These are phyloP conservation scores for Dalbergia cochinchinensis DNA, from an alignment of 306 rosid species.

Conservation along the genomic window DNA sequence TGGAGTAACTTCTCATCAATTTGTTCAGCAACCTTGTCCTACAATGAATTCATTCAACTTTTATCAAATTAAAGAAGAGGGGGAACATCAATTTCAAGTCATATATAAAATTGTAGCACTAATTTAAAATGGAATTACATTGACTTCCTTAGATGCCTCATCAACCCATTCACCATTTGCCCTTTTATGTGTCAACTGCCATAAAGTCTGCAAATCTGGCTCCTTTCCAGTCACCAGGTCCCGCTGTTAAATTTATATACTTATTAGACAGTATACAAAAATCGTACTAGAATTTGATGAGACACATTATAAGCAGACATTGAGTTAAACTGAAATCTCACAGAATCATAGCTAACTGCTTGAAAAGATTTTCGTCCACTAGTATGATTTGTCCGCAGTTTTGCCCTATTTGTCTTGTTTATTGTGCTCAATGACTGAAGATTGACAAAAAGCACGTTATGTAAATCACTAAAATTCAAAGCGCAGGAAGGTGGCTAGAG, in stretches of 20 bases:
- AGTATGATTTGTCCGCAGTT: slow-evolving; percentile 41
- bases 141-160: slow-evolving; percentile 51
- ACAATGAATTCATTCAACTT: slow-evolving; percentile 14
- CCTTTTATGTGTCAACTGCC: slow-evolving; percentile 57
- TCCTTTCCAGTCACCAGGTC: slow-evolving; percentile 55
- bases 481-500: not conserved
- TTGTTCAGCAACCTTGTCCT: slow-evolving; percentile 53
- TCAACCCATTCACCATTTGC: slow-evolving; percentile 58
- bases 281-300: not conserved
- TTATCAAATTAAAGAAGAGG: not conserved
- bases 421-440: slow-evolving; percentile 47
- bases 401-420: slow-evolving; percentile 53
- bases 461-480: slow-evolving; percentile 13
- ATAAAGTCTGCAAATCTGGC: slow-evolving; percentile 50
- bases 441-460: slow-evolving; percentile 33
- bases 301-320: not conserved
- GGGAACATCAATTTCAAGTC: slow-evolving; percentile 27
- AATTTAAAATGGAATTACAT: slow-evolving; percentile 39
- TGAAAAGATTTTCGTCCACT: slow-evolving; percentile 48
- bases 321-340: slow-evolving; percentile 41
- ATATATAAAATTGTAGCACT: slow-evolving; percentile 7
- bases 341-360: slow-evolving; percentile 56
- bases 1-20: slow-evolving; percentile 25
- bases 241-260: slow-evolving; percentile 38
- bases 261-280: slow-evolving; percentile 20